Evolutionary conservation across 305 asterid species (phyloP).

Genomic region (Solanum hybrid): DNA sequence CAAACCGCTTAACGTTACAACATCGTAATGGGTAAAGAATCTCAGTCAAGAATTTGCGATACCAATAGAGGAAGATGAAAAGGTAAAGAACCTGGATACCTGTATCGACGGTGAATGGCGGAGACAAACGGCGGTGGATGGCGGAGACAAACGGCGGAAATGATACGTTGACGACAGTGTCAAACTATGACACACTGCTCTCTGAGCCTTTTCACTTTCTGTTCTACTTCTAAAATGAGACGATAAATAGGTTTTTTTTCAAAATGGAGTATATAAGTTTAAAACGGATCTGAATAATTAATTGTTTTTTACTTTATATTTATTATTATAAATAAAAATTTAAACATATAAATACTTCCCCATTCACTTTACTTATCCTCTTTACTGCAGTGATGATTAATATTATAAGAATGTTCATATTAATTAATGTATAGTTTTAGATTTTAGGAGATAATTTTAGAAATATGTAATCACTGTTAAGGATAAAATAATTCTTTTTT

Average conservation of each 20-base stretch:
- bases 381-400: background rate
- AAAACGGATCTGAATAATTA: background rate
- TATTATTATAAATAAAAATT: background rate
- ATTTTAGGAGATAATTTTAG: background rate
- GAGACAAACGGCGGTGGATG: background rate
- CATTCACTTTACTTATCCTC: background rate
- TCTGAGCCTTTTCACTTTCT: background rate
- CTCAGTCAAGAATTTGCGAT: background rate
- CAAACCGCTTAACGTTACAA: background rate
- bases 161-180: background rate
- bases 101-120: background rate
- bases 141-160: background rate
- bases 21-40: background rate
- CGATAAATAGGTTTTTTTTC: background rate
- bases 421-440: background rate
- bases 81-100: background rate
- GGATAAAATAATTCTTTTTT: background rate
- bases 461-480: background rate
- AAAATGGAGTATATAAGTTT: background rate
- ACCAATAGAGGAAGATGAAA: background rate
- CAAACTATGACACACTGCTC: background rate
- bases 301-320: background rate
- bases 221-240: background rate
- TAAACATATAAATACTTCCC: background rate
- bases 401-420: background rate